A percentile compares a stretch with the other conserved stretches of the same genome.
These are phyloP conservation scores for Trichomonas vaginalis DNA, from an alignment of 208 protist species.

Conservation along the genomic window DNA sequence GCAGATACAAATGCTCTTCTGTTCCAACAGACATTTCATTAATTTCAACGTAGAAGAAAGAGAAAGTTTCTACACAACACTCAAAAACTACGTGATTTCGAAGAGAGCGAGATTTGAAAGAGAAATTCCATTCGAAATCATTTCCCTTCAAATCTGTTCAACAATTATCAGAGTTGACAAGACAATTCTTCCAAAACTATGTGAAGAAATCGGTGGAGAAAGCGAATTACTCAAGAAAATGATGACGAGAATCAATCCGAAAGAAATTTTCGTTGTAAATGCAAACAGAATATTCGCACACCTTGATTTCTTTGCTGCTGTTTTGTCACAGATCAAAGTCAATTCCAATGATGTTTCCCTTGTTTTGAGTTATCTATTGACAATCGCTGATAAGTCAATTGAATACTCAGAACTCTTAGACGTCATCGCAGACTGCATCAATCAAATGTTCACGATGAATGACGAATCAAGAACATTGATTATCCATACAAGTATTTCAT, in stretches of 20 bases:
- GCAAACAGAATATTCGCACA: neutral
- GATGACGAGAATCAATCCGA: neutral
- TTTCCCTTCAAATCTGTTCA: neutral
- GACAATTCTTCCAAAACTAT: neutral
- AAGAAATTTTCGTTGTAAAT: neutral
- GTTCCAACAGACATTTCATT: neutral
- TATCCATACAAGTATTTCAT: neutral
- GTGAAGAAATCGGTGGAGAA: neutral
- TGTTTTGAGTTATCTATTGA: neutral
- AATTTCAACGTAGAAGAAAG: neutral
- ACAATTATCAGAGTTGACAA: neutral
- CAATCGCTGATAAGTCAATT: neutral
- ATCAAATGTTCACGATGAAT: neutral
- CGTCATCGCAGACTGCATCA: neutral
- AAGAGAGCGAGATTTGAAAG: neutral
- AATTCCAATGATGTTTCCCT: neutral
- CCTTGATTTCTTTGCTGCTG: neutral
- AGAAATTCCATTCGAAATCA: constrained; percentile 2
- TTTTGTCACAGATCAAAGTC: neutral
- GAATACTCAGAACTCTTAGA: neutral
- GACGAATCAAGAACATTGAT: neutral
- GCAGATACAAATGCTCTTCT: neutral
- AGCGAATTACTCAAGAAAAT: neutral
- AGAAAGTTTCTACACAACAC: neutral
- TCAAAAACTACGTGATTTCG: neutral